These are phyloP conservation scores for Salix purpurea DNA, from an alignment of 345 rosid species.

Conservation along the genomic window DNA sequence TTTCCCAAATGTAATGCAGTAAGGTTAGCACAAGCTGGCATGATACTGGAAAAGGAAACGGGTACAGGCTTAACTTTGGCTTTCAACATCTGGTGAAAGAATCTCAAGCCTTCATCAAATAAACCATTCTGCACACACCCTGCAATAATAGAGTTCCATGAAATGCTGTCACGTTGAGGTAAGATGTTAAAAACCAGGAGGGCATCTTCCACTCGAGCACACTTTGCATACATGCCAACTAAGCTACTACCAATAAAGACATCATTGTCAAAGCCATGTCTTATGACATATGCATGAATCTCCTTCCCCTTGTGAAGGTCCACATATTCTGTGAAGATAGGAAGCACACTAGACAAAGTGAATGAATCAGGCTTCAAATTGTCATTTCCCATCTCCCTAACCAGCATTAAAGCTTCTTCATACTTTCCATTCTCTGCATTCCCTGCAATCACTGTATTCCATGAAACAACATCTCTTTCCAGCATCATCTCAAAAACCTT, in stretches of 20 bases:
- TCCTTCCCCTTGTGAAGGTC: slow-evolving; percentile 65
- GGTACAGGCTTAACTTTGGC: slow-evolving; percentile 53
- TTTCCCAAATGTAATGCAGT: slow-evolving; percentile 63
- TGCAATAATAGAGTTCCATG: slow-evolving; percentile 75
- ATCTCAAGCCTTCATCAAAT: slow-evolving; percentile 55
- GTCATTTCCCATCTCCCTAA: slow-evolving; percentile 54
- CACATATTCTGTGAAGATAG: slow-evolving; percentile 59
- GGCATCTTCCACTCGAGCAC: slow-evolving; percentile 50
- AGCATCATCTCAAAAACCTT: slow-evolving; percentile 76
- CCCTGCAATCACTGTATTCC: slow-evolving; percentile 76
- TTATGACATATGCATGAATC: slow-evolving; percentile 70
- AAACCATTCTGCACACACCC: slow-evolving; percentile 70
- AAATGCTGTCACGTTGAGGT: slow-evolving; percentile 50
- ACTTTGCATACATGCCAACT: slow-evolving; percentile 80
- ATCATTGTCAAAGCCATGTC: slow-evolving; percentile 53
- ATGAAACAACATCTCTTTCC: slow-evolving; percentile 66
- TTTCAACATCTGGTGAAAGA: slow-evolving; percentile 57
- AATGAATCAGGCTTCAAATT: slow-evolving; percentile 66
- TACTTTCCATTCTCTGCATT: slow-evolving; percentile 60
- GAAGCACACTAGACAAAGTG: slow-evolving; percentile 77
- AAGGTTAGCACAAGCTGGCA: slow-evolving; percentile 85
- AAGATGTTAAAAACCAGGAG: slow-evolving; percentile 39
- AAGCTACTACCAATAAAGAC: slow-evolving; percentile 62
- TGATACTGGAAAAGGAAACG: slow-evolving; percentile 65
- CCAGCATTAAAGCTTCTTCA: slow-evolving; percentile 61